Conservation (phyloP, 176 grass and related monocot genomes). For the Poa pratensis region DNA sequence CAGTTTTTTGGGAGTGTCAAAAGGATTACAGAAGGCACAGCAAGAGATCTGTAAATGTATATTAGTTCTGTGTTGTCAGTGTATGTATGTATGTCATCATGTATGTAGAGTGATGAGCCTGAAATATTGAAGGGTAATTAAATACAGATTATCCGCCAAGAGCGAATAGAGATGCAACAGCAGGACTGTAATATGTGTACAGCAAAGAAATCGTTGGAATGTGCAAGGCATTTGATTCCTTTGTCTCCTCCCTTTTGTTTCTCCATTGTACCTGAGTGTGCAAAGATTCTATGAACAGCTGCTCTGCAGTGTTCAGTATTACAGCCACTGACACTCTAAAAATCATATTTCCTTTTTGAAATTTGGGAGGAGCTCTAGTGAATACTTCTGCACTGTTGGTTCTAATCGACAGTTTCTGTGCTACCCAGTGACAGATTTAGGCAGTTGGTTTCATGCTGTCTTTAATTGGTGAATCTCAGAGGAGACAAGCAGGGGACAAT, state of each 20-base stretch:
- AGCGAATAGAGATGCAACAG: constrained; percentile 39
- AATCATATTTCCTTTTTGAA: background rate
- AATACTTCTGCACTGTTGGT: background rate
- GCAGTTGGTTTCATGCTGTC: background rate
- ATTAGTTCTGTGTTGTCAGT: constrained; percentile 45
- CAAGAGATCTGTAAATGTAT: constrained; percentile 52
- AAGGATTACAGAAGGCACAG: constrained; percentile 32
- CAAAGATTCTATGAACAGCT: background rate
- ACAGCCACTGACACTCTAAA: background rate
- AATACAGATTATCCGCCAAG: constrained; percentile 50
- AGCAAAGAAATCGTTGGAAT: constrained; percentile 40
- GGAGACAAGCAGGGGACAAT: background rate
- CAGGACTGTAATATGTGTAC: constrained; percentile 49
- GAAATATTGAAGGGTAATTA: constrained; percentile 52
- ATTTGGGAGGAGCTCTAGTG: background rate
- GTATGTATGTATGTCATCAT: constrained; percentile 47
- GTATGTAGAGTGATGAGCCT: constrained; percentile 44
- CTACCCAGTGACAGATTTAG: background rate
- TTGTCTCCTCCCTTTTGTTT: background rate
- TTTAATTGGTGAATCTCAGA: background rate
- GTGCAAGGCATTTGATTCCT: constrained; percentile 28
- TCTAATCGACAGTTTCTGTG: background rate
- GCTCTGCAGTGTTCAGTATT: too few species aligned
- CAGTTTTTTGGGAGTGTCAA: constrained; percentile 2
- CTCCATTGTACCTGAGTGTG: background rate